Conservation (phyloP, 2,329 filamentous ascomycete genomes). For the Exophiala spinifera region DNA sequence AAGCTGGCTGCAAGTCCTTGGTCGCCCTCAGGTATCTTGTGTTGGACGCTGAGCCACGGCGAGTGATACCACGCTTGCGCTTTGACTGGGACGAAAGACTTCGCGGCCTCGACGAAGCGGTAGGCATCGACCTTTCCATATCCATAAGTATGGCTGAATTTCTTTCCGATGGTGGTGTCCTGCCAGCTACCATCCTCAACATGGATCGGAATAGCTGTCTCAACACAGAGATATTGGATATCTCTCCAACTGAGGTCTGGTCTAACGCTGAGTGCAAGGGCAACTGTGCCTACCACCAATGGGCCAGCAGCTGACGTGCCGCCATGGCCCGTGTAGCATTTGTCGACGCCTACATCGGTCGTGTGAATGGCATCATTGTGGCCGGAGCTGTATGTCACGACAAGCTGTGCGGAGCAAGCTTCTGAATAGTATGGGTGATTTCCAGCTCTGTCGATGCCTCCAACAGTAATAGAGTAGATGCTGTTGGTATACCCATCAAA, state of each 20-base stretch:
- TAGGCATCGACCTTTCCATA: slow-evolving; percentile 94
- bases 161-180: slow-evolving; percentile 72
- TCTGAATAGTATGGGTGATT: slow-evolving; percentile 95
- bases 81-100: slow-evolving; percentile 82
- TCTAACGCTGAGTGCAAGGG: slow-evolving; percentile 77
- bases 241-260: slow-evolving; percentile 92
- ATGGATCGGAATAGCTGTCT: slow-evolving; percentile 79
- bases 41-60: slow-evolving; percentile 87
- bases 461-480: slow-evolving; percentile 97
- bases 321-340: slow-evolving; percentile 78
- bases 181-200: slow-evolving; percentile 75
- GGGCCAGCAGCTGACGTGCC: slow-evolving; percentile 95
- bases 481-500: slow-evolving; percentile 99
- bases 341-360: slow-evolving; percentile 82
- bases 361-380: slow-evolving; percentile 88
- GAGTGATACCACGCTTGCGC: slow-evolving; percentile 94
- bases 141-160: slow-evolving; percentile 91
- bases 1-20: slow-evolving; percentile 76
- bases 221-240: slow-evolving; percentile 82
- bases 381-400: slow-evolving; percentile 95
- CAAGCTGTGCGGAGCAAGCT: slow-evolving; percentile 88
- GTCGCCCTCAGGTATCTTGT: slow-evolving; percentile 79
- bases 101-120: slow-evolving; percentile 78
- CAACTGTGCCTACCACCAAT: slow-evolving; percentile 86
- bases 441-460: slow-evolving; percentile 82